Percentiles rank a stretch among this genome's conserved stretches.
These are phyloP conservation scores for Phycomyces blakesleeanus DNA, from an alignment of 192 early-diverging fungal genomes.

Conservation along the genomic window DNA sequence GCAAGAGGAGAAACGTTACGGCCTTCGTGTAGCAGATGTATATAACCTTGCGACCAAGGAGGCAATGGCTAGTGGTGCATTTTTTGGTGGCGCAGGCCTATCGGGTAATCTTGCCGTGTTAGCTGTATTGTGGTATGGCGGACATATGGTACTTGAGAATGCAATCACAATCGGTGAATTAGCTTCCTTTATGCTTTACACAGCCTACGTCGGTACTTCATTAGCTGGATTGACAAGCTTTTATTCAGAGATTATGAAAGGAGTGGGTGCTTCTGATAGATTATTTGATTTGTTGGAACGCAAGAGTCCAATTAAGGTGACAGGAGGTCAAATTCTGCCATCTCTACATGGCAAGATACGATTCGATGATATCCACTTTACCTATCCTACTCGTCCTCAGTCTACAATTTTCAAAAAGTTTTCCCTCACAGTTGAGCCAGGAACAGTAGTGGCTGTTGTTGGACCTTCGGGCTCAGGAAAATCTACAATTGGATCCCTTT, in stretches of 20 bases:
- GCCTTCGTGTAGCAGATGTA: slow-evolving; percentile 32
- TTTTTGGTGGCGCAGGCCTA: slow-evolving; percentile 62
- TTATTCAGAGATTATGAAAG: slow-evolving; percentile 74
- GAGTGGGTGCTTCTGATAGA: slow-evolving; percentile 57
- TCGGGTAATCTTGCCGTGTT: slow-evolving; percentile 60
- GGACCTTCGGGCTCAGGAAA: slow-evolving; percentile 64
- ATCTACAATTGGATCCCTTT: slow-evolving; percentile 56
- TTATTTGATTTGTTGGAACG: slow-evolving; percentile 58
- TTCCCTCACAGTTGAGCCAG: slow-evolving; percentile 49
- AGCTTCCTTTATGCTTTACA: slow-evolving; percentile 65
- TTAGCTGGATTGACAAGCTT: slow-evolving; percentile 55
- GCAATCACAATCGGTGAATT: slow-evolving; percentile 62
- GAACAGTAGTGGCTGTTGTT: slow-evolving; percentile 49
- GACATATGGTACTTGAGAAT: slow-evolving; percentile 57
- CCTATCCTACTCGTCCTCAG: slow-evolving; percentile 63
- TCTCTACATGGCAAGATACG: slow-evolving; percentile 42
- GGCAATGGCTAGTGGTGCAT: slow-evolving; percentile 55
- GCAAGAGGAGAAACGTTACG: slow-evolving; percentile 45
- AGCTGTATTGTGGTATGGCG: slow-evolving; percentile 62
- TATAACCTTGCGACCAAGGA: slow-evolving; percentile 29
- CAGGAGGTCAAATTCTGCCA: slow-evolving; percentile 14
- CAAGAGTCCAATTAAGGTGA: slow-evolving; percentile 20
- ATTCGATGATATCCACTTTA: slow-evolving; percentile 59
- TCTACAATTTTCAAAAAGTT: slow-evolving; percentile 51
- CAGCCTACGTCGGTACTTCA: slow-evolving; percentile 60